A percentile compares a stretch with the other conserved stretches of the same genome.
phyloP scores from a whole-genome alignment of 768 basidiomycete species.

The Pulveroboletus frians region DNA sequence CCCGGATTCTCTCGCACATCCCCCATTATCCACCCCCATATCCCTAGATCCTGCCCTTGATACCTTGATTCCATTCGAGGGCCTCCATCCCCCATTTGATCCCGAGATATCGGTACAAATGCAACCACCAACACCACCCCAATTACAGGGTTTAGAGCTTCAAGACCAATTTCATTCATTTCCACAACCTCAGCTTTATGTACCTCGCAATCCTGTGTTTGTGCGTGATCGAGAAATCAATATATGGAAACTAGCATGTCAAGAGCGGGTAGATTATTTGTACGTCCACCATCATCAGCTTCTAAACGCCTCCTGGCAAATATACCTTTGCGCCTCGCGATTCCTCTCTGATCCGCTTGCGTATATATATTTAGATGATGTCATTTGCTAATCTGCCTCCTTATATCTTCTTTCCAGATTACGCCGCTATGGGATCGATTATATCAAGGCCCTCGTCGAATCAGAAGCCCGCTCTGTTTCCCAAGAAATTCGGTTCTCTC shows the following conservation, averaged over 20 bases:
- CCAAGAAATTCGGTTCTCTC: not conserved
- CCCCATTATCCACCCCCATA: slow-evolving; percentile 4
- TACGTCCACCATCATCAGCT: slow-evolving; percentile 17
- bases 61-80: slow-evolving; percentile 26
- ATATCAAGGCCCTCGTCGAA: slow-evolving; percentile 30
- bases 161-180: slow-evolving; percentile 24
- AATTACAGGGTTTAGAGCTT: slow-evolving; percentile 18
- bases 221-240: slow-evolving; percentile 33
- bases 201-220: slow-evolving; percentile 24
- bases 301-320: not conserved
- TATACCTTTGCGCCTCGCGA: not conserved
- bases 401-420: slow-evolving; percentile 14
- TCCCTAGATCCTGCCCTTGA: slow-evolving; percentile 22
- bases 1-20: slow-evolving; percentile 1
- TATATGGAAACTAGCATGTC: slow-evolving; percentile 33
- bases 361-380: slow-evolving; percentile 2
- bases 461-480: slow-evolving; percentile 21
- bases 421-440: slow-evolving; percentile 30
- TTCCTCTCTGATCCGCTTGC: slow-evolving; percentile 6
- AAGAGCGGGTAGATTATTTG: slow-evolving; percentile 32
- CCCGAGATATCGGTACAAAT: slow-evolving; percentile 18
- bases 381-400: slow-evolving; percentile 5
- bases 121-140: slow-evolving; percentile 9
- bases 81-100: slow-evolving; percentile 16
- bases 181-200: slow-evolving; percentile 24